Base-by-base conservation (phyloP, 1,139 yeast genomes). In the Yamadazyma friedrichii region DNA sequence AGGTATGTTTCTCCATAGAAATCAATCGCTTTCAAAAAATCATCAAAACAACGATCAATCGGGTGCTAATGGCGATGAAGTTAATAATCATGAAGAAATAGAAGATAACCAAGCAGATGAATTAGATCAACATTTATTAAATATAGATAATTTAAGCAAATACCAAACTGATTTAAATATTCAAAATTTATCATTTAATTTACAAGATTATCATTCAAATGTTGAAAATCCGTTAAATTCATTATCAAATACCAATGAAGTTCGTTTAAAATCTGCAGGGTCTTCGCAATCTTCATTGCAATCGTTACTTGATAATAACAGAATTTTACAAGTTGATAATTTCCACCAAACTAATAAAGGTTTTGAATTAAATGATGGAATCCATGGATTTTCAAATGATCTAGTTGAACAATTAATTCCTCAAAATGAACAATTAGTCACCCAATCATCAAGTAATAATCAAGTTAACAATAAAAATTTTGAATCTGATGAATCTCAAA, bases 221-320 rank as follows among this genome's bases (percentile, higher is more conserved):
- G 50, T 62, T 20, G 70, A 66, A 38, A 62, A 65, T 45, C 75
- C 74, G 3, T 56, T 70, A 38, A 55, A 61, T 39, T 65, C 70
- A 0, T 58, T 70, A 30, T 51, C 62, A 2, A 56, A 57, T 30
- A 47, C 62, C 2, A 56, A 61, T 12, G 71, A 65, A 35, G 59
- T 62, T 12, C 51, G 44, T 10, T 53, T 67, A 39, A 59, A 58
- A 43, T 64, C 71, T 4, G 67, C 67, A 4, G 74, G 72, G 10
- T 67, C 75, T 9, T 70, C 76, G 3, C 74, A 70, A 48, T 68
- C 75, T 2, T 70, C 76, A 6, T 59, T 72, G 38, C 75, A 67
- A 49, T 69, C 76, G 2, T 59, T 72, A 39, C 47, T 59, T 35
- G 74, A 68, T 28, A 54, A 59, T 20, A 71, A 70, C 47, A 54